Evolutionary conservation across 306 rosid species (phyloP).

Genomic region (Vicia sativa): DNA sequence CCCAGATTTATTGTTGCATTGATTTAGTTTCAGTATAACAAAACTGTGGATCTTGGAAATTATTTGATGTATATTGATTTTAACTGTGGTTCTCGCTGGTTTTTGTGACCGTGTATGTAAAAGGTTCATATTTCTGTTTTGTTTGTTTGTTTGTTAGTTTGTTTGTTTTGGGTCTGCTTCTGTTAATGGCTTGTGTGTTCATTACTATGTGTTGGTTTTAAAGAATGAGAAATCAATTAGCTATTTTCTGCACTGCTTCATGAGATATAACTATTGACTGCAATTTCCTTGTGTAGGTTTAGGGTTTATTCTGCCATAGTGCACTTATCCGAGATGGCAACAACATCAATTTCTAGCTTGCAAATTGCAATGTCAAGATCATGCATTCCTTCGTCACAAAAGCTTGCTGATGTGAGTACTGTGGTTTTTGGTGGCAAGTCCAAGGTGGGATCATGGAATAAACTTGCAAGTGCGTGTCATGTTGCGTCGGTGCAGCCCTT

Average conservation of each 20-base stretch:
- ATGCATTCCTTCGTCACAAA: slow-evolving; percentile 56
- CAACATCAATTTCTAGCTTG: slow-evolving; percentile 73
- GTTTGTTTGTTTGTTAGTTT: neutral
- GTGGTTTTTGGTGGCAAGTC: slow-evolving; percentile 48
- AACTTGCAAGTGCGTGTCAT: slow-evolving; percentile 59
- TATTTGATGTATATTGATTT: slow-evolving; percentile 27
- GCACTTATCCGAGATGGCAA: slow-evolving; percentile 57
- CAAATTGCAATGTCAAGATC: slow-evolving; percentile 73
- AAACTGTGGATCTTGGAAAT: slow-evolving; percentile 16
- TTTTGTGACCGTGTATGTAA: neutral
- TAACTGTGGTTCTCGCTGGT: neutral
- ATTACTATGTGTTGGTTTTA: neutral
- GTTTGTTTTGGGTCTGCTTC: neutral
- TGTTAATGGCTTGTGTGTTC: slow-evolving; percentile 11
- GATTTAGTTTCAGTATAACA: neutral
- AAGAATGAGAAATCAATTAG: neutral
- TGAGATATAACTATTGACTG: slow-evolving; percentile 22
- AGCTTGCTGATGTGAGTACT: slow-evolving; percentile 46
- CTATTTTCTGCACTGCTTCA: neutral
- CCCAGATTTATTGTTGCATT: neutral
- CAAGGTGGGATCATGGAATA: slow-evolving; percentile 58
- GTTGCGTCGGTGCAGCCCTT: slow-evolving; percentile 56
- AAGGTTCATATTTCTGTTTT: slow-evolving; percentile 16
- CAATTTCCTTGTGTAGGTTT: slow-evolving; percentile 42
- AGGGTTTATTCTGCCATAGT: slow-evolving; percentile 37